Conservation (phyloP, 106 monocot species). For the Chionographis japonica region DNA sequence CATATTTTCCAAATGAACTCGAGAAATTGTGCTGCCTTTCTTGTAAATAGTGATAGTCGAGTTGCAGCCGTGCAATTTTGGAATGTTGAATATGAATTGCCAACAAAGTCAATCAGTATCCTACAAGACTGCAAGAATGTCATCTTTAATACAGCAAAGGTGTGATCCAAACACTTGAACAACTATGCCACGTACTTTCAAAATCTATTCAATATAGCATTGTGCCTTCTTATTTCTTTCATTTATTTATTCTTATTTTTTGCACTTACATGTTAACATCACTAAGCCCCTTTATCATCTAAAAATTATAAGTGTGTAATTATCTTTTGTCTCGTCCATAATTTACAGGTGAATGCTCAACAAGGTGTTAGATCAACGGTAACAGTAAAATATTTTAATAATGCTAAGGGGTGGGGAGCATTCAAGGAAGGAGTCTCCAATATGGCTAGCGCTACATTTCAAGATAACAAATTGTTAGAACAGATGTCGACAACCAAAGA, state of each 20-base stretch:
- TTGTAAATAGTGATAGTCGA: conserved; percentile 47
- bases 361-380: conserved; percentile 40
- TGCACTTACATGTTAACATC: background rate
- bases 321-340: background rate
- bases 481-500: conserved; percentile 76
- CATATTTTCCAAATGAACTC: conserved; percentile 52
- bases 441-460: conserved; percentile 11
- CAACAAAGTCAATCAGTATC: conserved; percentile 64
- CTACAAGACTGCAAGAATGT: conserved; percentile 57
- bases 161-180: background rate
- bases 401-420: conserved; percentile 41
- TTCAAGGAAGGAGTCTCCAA: conserved; percentile 40
- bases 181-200: no score
- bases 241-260: background rate
- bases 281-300: no score
- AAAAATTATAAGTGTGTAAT: no score
- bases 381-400: conserved; percentile 22
- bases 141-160: conserved; percentile 74
- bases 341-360: conserved; percentile 49
- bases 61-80: conserved; percentile 36
- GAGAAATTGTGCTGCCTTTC: conserved; percentile 68
- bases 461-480: conserved; percentile 38
- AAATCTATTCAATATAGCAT: no score
- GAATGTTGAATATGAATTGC: conserved; percentile 37
- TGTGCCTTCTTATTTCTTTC: no score